These are phyloP conservation scores for Bonia amplexicaulis DNA, from an alignment of 176 grass and related monocot genomes.

Conservation along the genomic window DNA sequence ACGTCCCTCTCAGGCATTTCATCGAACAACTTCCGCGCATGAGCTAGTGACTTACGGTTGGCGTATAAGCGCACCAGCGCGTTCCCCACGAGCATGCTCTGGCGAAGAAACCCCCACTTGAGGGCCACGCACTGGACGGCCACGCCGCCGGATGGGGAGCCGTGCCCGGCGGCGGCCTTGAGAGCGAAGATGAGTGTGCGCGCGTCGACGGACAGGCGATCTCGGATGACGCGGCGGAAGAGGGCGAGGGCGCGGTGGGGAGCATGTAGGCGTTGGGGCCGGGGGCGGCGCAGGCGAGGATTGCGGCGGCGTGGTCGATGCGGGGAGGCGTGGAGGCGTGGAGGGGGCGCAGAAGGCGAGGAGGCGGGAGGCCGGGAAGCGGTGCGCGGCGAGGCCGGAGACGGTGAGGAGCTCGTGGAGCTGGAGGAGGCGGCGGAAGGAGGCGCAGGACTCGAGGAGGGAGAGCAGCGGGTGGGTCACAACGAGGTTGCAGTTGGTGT, in stretches of 20 bases:
- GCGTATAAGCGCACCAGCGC: slow-evolving; percentile 41
- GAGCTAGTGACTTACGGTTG: background rate
- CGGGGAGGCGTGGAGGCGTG: slow-evolving; percentile 42
- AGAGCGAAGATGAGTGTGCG: slow-evolving; percentile 54
- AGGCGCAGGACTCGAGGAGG: slow-evolving; percentile 59
- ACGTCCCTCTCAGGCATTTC: slow-evolving; percentile 50
- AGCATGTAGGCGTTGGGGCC: slow-evolving; percentile 58
- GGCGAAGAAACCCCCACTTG: background rate
- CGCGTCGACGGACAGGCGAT: slow-evolving; percentile 31
- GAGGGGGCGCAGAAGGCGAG: slow-evolving; percentile 70
- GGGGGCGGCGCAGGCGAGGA: slow-evolving; percentile 27
- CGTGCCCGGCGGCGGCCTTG: slow-evolving; percentile 34
- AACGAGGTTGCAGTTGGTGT: slow-evolving; percentile 61
- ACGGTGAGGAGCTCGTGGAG: slow-evolving; percentile 58
- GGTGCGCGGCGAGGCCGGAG: slow-evolving; percentile 47
- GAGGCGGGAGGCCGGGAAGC: slow-evolving; percentile 63
- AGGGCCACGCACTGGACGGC: slow-evolving; percentile 35
- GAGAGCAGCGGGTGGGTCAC: slow-evolving; percentile 62
- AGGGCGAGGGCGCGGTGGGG: slow-evolving; percentile 24
- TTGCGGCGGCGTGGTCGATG: slow-evolving; percentile 27
- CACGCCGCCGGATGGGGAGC: background rate
- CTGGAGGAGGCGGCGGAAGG: slow-evolving; percentile 58
- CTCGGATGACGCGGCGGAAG: slow-evolving; percentile 35
- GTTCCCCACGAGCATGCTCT: slow-evolving; percentile 45
- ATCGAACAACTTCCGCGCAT: slow-evolving; percentile 36